Percentiles rank a stretch among this genome's conserved stretches.
Evolutionary conservation across 306 rosid species (phyloP).

Genomic region (Inga oerstediana): DNA sequence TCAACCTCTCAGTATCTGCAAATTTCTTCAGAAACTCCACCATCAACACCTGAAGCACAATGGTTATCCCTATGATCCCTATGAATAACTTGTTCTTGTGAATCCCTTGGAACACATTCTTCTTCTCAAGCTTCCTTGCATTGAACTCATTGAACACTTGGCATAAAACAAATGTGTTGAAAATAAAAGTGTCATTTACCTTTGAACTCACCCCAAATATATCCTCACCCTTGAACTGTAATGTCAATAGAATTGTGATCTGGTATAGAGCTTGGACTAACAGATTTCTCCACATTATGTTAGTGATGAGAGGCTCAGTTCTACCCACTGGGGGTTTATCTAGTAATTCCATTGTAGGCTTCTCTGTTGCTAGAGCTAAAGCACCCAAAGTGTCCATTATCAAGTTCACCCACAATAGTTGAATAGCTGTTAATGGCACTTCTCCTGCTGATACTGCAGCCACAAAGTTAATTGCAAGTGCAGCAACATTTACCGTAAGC

Average conservation of each 20-base stretch:
- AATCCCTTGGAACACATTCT: constrained; percentile 35
- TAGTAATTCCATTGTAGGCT: constrained; percentile 29
- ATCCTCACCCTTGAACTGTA: constrained; percentile 23
- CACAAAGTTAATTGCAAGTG: constrained; percentile 23
- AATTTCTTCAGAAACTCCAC: constrained; percentile 34
- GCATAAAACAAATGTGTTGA: constrained; percentile 31
- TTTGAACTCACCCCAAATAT: constrained; percentile 24
- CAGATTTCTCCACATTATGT: constrained; percentile 36
- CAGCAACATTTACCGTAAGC: constrained; percentile 31
- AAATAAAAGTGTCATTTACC: constrained; percentile 33
- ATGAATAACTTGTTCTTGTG: constrained; percentile 21
- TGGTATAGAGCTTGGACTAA: constrained; percentile 32
- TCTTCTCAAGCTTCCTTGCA: constrained; percentile 38
- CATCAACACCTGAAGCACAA: constrained; percentile 32
- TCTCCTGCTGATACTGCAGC: constrained; percentile 26
- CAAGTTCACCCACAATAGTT: constrained; percentile 34
- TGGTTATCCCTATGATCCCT: constrained; percentile 27
- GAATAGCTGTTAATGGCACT: constrained; percentile 30
- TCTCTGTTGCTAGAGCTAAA: constrained; percentile 33
- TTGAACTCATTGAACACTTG: constrained; percentile 24
- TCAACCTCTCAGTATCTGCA: constrained; percentile 34
- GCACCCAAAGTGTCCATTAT: constrained; percentile 38
- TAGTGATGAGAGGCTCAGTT: constrained; percentile 33
- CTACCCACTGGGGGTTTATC: background rate
- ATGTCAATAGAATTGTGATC: constrained; percentile 11